Evolutionary conservation across 306 rosid genomes (phyloP).

Genomic region (Quercus ilex): DNA sequence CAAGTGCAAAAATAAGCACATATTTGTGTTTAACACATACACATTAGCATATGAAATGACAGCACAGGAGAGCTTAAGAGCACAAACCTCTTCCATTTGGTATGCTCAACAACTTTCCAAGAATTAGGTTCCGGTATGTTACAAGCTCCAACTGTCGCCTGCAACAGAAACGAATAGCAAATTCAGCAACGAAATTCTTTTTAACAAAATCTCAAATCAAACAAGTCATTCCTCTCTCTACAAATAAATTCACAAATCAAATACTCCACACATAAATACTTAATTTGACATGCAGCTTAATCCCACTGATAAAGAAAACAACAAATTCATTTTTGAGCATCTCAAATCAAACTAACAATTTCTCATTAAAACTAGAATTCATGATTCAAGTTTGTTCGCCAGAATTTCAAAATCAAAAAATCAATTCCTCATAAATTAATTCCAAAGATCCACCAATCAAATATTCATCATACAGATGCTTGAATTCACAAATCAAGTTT

Average conservation of each 20-base stretch:
- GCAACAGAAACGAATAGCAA: conserved; percentile 23
- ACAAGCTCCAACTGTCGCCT: conserved; percentile 90
- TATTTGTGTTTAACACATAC: background rate
- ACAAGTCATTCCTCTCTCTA: background rate
- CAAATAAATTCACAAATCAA: background rate
- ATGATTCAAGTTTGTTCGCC: too few relatives aligned
- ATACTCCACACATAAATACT: background rate
- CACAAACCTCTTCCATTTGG: conserved; percentile 94
- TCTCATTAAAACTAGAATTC: too few relatives aligned
- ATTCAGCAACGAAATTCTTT: background rate
- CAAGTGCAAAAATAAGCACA: background rate
- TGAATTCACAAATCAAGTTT: too few relatives aligned
- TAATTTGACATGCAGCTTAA: too few relatives aligned
- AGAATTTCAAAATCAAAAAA: too few relatives aligned
- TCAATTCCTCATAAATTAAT: too few relatives aligned
- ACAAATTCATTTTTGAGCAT: too few relatives aligned
- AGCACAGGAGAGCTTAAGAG: conserved; percentile 9
- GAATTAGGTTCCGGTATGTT: conserved; percentile 75
- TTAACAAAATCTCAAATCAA: background rate
- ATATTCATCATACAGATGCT: too few relatives aligned
- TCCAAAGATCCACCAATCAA: too few relatives aligned
- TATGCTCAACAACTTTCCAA: conserved; percentile 87
- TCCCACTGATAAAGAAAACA: too few relatives aligned
- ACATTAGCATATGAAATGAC: background rate
- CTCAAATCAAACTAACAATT: too few relatives aligned